Base-by-base conservation (phyloP, 345 rosid genomes). In the Aquilaria sinensis region DNA sequence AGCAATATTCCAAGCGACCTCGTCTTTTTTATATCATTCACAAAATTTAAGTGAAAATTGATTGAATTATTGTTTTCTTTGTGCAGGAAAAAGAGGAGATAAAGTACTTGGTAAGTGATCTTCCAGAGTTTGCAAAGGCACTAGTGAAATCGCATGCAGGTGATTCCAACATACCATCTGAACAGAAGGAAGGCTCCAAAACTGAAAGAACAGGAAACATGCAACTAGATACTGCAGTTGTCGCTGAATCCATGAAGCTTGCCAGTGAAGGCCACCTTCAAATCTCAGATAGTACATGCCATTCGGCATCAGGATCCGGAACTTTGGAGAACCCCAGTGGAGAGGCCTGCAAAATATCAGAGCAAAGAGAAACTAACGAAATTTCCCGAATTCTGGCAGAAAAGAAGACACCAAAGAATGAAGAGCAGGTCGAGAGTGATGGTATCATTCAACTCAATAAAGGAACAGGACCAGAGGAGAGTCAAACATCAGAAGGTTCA, bases 71-170 rank as follows among this genome's bases (percentile, higher is more conserved):
- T 56, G 31, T 5, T 37, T 62, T 60, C 61, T 41, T 49, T 31
- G 30, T 74, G 75, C 74, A 83, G 85, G 71, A 61, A 74, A 56
- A 30, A 56, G 73, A 33, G 56, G 78, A 72, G 65, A 57, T 47
- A 29, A 55, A 13, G 33, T 14, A 68, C 64, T 54, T 66, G 60
- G 55, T 51, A 45, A 58, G 59, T 32, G 61, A 47, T 67, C 63
- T 34, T 3, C 43, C 51, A 30, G 60, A 72, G 29, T 49, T 56
- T 74, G 12, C 58, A 53, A 33, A 60, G 8, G 60, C 10, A 15
- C 78, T 65, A 45, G 15, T 63, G 32, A 62, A 67, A 45, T 58
- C 73, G 48, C 37, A 63, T 52, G 33, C 53, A 12, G 71, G 51
- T 53, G 72, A 47, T n/a, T 55, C 57, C 56, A 58, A 64, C 49